A percentile compares a stretch with the other conserved stretches of the same genome.
These are phyloP conservation scores for Danielia oregonensis DNA, from an alignment of 805 yeast species.

Conservation along the genomic window DNA sequence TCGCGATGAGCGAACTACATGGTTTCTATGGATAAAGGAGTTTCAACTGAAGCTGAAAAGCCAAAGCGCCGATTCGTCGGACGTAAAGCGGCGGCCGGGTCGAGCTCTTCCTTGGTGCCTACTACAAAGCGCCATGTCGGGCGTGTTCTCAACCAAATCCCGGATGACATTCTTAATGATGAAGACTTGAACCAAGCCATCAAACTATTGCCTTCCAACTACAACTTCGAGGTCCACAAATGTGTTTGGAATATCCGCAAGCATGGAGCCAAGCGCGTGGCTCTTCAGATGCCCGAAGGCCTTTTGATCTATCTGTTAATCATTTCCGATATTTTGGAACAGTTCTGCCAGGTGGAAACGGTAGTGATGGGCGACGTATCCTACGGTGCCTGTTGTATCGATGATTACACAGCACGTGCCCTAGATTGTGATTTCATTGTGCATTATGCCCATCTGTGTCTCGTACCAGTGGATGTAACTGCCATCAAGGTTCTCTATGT, in stretches of 20 bases:
- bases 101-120: conserved; percentile 8
- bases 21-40: too few relatives aligned
- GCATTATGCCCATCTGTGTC: conserved; percentile 96
- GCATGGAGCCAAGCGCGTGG: conserved; percentile 73
- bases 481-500: conserved; percentile 88
- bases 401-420: conserved; percentile 91
- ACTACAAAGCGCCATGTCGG: conserved; percentile 34
- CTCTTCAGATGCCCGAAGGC: conserved; percentile 98
- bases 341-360: conserved; percentile 82
- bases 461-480: conserved; percentile 93
- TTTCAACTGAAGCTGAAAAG: too few relatives aligned
- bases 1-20: neutral
- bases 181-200: conserved; percentile 82
- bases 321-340: conserved; percentile 88
- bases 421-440: conserved; percentile 91
- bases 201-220: conserved; percentile 78
- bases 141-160: conserved; percentile 79
- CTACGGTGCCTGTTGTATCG: conserved; percentile 98
- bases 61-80: conserved; percentile 66
- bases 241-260: conserved; percentile 90
- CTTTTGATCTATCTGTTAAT: conserved; percentile 81
- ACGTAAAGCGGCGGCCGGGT: conserved; percentile 6
- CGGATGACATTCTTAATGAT: conserved; percentile 78
- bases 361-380: conserved; percentile 98
- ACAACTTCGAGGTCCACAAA: conserved; percentile 93